Evolutionary conservation across 2,329 filamentous ascomycete species (phyloP).

Genomic region (Venturia asperata): DNA sequence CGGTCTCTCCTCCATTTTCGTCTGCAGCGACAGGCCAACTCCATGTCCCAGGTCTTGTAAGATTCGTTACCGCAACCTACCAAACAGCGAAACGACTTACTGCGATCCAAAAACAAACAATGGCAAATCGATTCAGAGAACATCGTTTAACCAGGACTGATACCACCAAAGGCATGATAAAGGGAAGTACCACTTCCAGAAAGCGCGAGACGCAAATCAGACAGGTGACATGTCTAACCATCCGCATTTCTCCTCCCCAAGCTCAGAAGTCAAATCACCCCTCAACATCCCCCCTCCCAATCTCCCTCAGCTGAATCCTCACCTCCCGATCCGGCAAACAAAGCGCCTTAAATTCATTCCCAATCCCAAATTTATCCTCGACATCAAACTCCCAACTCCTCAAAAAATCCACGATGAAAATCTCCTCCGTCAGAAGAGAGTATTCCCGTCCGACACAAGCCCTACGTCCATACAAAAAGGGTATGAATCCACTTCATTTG

Average conservation of each 20-base stretch:
- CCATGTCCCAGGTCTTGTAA: not conserved
- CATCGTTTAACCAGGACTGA: too few species aligned
- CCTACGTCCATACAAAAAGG: not conserved
- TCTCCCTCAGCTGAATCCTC: not conserved
- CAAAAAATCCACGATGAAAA: not conserved
- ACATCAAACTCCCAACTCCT: not conserved
- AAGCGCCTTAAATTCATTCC: not conserved
- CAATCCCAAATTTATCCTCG: not conserved
- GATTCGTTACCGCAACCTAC: too few species aligned
- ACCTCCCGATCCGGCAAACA: conserved; percentile 6
- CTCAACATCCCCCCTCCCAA: not conserved
- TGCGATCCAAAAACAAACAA: too few species aligned
- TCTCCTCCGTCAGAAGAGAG: not conserved
- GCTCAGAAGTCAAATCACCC: not conserved
- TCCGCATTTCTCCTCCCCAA: too few species aligned
- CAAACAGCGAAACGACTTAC: too few species aligned
- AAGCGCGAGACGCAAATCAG: too few species aligned
- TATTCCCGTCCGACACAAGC: conserved; percentile 3
- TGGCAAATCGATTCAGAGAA: too few species aligned
- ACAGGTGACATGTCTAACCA: too few species aligned
- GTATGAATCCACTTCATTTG: not conserved
- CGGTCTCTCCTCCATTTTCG: too few species aligned
- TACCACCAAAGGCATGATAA: too few species aligned
- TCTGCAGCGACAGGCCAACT: too few species aligned
- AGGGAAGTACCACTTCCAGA: too few species aligned